A percentile compares a stretch with the other conserved stretches of the same genome.
phyloP scores from a whole-genome alignment of 805 yeast species.

The Hanseniaspora nectarophila region DNA sequence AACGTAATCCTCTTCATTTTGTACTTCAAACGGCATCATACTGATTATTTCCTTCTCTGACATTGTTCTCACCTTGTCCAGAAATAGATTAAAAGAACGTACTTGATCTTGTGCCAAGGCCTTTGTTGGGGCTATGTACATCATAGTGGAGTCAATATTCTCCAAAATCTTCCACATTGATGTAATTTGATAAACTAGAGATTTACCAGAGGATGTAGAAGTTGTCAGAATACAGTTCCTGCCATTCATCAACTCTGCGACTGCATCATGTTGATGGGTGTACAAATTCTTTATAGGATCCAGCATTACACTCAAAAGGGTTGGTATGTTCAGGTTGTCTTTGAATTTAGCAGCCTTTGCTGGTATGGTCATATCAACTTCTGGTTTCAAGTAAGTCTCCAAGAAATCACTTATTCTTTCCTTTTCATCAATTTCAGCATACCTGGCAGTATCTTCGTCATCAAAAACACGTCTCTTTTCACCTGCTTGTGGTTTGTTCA shows the following conservation, averaged over 20 bases:
- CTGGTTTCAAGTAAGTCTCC: slow-evolving; percentile 13
- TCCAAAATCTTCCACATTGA: slow-evolving; percentile 41
- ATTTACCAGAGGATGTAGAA: slow-evolving; percentile 91
- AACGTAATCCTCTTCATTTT: neutral
- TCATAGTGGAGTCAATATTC: slow-evolving; percentile 42
- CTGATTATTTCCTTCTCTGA: slow-evolving; percentile 16
- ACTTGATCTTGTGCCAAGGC: slow-evolving; percentile 96
- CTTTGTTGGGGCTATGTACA: slow-evolving; percentile 91
- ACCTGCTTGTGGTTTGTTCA: slow-evolving; percentile 32
- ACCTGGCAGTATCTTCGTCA: neutral
- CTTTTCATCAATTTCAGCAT: slow-evolving; percentile 4
- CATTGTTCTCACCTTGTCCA: slow-evolving; percentile 27
- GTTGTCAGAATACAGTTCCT: slow-evolving; percentile 80
- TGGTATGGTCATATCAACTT: slow-evolving; percentile 8
- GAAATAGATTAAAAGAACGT: slow-evolving; percentile 54
- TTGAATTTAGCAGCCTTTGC: slow-evolving; percentile 1
- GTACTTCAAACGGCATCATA: neutral
- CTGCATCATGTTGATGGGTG: slow-evolving; percentile 71
- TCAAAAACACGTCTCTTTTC: slow-evolving; percentile 21
- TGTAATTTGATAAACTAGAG: slow-evolving; percentile 82
- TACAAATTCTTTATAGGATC: slow-evolving; percentile 38
- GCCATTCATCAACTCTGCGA: slow-evolving; percentile 43
- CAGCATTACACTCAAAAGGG: slow-evolving; percentile 1
- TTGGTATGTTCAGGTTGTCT: slow-evolving; percentile 5
- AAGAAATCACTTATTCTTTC: slow-evolving; percentile 7